These are phyloP conservation scores for Crithidia thermophila DNA, from an alignment of 208 protist species.

Conservation along the genomic window DNA sequence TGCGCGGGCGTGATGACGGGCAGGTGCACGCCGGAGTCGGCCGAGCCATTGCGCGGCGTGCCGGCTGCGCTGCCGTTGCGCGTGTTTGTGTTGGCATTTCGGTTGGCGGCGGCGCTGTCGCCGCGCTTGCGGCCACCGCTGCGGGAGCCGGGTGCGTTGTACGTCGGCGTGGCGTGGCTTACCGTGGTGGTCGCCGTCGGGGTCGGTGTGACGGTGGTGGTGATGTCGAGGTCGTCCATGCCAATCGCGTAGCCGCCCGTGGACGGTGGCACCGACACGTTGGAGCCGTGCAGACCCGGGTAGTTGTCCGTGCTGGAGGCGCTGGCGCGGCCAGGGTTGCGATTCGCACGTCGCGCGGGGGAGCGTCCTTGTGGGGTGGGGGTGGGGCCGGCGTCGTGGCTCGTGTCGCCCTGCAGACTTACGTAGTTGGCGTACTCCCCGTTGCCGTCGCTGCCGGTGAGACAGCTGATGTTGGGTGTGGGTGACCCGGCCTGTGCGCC, in stretches of 20 bases:
- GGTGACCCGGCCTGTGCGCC: neutral
- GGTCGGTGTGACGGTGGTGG: neutral
- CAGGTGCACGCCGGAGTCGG: neutral
- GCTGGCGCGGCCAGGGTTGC: neutral
- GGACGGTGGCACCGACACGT: neutral
- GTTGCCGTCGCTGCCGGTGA: neutral
- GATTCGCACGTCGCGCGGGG: neutral
- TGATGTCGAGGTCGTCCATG: neutral
- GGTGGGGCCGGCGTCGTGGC: neutral
- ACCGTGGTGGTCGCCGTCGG: neutral
- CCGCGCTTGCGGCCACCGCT: neutral
- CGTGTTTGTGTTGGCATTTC: neutral
- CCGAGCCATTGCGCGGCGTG: too few relatives aligned
- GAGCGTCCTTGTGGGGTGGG: constrained; percentile 1
- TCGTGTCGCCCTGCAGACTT: neutral
- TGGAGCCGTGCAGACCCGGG: constrained; percentile 5
- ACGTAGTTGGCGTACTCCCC: neutral
- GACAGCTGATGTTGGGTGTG: constrained; percentile 5
- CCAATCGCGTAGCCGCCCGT: constrained; percentile 10
- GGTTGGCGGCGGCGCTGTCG: neutral
- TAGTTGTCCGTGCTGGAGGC: neutral
- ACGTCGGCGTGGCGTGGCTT: neutral
- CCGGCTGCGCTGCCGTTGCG: neutral
- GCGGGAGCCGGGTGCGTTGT: neutral
- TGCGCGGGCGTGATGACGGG: constrained; percentile 15